Conservation (phyloP, 169 alveolate genomes). For the Amoebophrya sp. region DNA sequence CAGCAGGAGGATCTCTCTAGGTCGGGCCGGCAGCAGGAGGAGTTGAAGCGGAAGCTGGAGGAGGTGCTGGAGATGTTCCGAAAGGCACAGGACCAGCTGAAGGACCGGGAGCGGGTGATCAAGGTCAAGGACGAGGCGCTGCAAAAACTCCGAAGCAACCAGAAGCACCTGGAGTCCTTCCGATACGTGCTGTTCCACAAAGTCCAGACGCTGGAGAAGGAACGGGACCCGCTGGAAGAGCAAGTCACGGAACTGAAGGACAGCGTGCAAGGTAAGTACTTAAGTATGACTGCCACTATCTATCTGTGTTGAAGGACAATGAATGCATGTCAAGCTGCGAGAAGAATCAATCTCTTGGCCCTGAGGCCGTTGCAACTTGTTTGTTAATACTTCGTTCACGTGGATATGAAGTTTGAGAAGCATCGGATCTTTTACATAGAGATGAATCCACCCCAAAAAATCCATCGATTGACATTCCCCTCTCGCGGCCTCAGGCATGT, state of each 20-base stretch:
- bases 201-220: background rate
- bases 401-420: too few species aligned
- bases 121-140: background rate
- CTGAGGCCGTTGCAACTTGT: too few species aligned
- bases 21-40: background rate
- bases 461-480: too few species aligned
- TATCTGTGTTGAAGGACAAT: too few species aligned
- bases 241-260: background rate
- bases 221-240: background rate
- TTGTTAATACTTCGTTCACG: too few species aligned
- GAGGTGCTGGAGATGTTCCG: background rate
- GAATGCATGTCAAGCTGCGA: too few species aligned
- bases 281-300: too few species aligned
- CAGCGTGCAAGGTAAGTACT: background rate
- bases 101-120: background rate
- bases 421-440: too few species aligned
- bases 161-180: background rate
- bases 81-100: background rate
- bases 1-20: background rate
- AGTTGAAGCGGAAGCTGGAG: background rate
- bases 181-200: constrained; percentile 2
- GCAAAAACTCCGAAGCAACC: background rate
- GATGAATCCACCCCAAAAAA: too few species aligned
- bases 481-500: background rate
- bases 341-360: too few species aligned